phyloP scores from a whole-genome alignment of 495 filamentous ascomycete genomes.

The Chlorociboria aeruginascens region DNA sequence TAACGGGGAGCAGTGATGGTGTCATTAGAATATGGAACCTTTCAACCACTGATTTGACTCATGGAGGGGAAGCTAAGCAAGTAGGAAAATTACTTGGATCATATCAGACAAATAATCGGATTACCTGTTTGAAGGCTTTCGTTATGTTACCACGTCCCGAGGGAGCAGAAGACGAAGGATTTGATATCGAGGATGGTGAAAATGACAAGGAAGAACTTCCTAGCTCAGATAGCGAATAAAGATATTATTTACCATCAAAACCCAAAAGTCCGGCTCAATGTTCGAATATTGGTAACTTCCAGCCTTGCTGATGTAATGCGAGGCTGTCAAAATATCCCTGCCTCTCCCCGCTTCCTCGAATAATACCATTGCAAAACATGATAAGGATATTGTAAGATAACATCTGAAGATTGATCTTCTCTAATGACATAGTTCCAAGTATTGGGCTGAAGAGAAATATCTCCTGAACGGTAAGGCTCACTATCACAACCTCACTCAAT shows the following conservation, averaged over 20 bases:
- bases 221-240: constrained; percentile 21
- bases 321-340: too few species aligned
- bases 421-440: too few species aligned
- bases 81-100: constrained; percentile 63
- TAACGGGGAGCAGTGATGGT: constrained; percentile 76
- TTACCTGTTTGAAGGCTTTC: constrained; percentile 82
- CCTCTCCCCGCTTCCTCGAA: too few species aligned
- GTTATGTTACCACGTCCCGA: constrained; percentile 56
- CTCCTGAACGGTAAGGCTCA: too few species aligned
- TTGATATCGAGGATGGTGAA: constrained; percentile 16
- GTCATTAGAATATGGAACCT: constrained; percentile 64
- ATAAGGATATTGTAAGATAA: too few species aligned
- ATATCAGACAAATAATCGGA: constrained; percentile 75
- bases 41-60: constrained; percentile 27
- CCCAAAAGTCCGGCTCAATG: too few species aligned
- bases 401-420: too few species aligned
- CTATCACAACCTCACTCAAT: too few species aligned
- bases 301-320: too few species aligned
- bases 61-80: constrained; percentile 29
- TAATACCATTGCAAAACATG: too few species aligned
- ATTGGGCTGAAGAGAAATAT: too few species aligned
- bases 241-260: constrained; percentile 9
- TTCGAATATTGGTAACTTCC: too few species aligned
- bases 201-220: constrained; percentile 12
- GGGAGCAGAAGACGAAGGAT: constrained; percentile 18